Evolutionary conservation across 257 asterid genomes (phyloP).

Genomic region (Solanum corneliomulleri): DNA sequence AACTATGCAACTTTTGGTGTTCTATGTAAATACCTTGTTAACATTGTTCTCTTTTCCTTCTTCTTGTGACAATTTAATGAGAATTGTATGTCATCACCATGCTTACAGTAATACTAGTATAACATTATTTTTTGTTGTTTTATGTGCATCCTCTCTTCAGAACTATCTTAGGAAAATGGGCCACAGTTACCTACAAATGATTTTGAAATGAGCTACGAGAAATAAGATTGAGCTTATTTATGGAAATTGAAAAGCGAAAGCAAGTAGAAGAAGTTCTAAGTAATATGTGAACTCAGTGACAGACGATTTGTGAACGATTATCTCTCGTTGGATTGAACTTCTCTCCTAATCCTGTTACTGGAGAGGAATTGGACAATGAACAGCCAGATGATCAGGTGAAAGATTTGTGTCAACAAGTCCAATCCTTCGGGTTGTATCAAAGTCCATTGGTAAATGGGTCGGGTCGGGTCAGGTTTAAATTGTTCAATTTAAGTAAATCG

Average conservation of each 20-base stretch:
- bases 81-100: not conserved
- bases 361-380: constrained; percentile 27
- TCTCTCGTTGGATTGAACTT: constrained; percentile 58
- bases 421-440: constrained; percentile 58
- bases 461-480: no score
- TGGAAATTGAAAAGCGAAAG: constrained; percentile 79
- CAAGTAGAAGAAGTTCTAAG: constrained; percentile 69
- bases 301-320: constrained; percentile 39
- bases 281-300: constrained; percentile 53
- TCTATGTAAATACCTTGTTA: not conserved
- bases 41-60: not conserved
- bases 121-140: constrained; percentile 1
- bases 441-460: constrained; percentile 41
- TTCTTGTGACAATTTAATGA: not conserved
- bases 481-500: no score
- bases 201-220: constrained; percentile 65
- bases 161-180: constrained; percentile 59
- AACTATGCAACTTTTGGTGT: not conserved
- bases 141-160: constrained; percentile 36
- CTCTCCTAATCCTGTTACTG: constrained; percentile 40
- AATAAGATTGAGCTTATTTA: constrained; percentile 53
- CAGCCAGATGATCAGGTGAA: constrained; percentile 38
- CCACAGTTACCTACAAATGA: constrained; percentile 34
- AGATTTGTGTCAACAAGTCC: constrained; percentile 52
- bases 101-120: not conserved